Base-by-base conservation (phyloP, 225 moss, liverwort and hornwort genomes). In the Anthoceros angustus region DNA sequence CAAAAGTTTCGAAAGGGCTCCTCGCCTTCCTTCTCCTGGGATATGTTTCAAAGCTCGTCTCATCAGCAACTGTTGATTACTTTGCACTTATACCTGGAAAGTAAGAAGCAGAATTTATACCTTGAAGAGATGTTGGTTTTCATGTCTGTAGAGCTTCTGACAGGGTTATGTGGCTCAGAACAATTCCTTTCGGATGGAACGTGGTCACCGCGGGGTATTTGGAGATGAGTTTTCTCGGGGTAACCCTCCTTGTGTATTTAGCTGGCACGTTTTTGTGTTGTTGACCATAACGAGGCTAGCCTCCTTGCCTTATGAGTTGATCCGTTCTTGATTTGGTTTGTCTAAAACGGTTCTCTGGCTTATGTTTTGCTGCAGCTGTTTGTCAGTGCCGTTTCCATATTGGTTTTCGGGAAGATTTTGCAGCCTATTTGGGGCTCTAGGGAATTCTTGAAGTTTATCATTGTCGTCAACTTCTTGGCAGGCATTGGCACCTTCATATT, bases 381-480 rank as follows among this genome's bases (percentile, higher is more conserved):
- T 42, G 68, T 80, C 63, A 88, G 88, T 74, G 70, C 82, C 43
- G 75, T 73, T 42, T 79, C 82, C 18, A 63, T 95, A 25, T 81
- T 95, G 67, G 67, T 81, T 70, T 86, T 86, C 38, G 95, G 91
- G 66, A 82, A 72, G 70, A 69, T 91, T 48, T 75, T 95, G 43
- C 91, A 95, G 76, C 88, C 95, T 15, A 86, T 95, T 49, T 95
- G 95, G 95, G 95, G 91, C 65, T 77, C 91, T 43, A 91, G 71
- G 75, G 91, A 95, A 77, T 91, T 95, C 65, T 46, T 91, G 43
- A 95, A 91, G 77, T 95, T 95, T 69, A 83, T 91, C 45, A 62
- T 78, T 40, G 75, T 79, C 43, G 84, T 87, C 66, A 87, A 84
- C 78, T 73, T 91, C 69, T 91, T 86, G 76, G 74, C 88, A 67